Percentiles rank a stretch among this genome's conserved stretches.
These are phyloP conservation scores for Vanrija sp. DNA, from an alignment of 1,284 basidiomycete species.

Conservation along the genomic window DNA sequence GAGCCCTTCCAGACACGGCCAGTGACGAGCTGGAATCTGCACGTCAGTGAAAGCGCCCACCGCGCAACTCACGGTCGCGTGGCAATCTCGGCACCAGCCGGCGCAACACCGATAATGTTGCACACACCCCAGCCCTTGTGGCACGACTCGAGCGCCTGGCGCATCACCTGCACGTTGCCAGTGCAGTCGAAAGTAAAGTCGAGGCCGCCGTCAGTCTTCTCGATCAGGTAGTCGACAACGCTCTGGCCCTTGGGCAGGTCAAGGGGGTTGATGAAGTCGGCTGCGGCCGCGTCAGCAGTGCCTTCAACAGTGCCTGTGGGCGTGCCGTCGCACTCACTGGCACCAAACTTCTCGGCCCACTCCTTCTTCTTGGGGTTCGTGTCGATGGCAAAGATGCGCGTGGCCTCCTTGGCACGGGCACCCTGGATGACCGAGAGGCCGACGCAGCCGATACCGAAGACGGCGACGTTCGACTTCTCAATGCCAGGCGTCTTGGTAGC, in stretches of 20 bases:
- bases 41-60: not conserved
- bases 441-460: conserved; percentile 95
- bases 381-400: conserved; percentile 89
- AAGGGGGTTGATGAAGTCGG: conserved; percentile 86
- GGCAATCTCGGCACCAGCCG: conserved; percentile 95
- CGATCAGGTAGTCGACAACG: conserved; percentile 84
- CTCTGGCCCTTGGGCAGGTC: conserved; percentile 69
- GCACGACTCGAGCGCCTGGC: conserved; percentile 89
- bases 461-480: conserved; percentile 79
- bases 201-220: conserved; percentile 92
- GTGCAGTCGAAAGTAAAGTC: conserved; percentile 98
- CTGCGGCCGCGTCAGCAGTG: conserved; percentile 20
- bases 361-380: conserved; percentile 78
- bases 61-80: conserved; percentile 70
- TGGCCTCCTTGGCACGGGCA: conserved; percentile 70
- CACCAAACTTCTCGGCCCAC: conserved; percentile 92
- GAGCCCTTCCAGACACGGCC: conserved; percentile 93
- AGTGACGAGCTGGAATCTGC: conserved; percentile 68
- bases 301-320: too few relatives aligned
- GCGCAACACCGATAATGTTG: conserved; percentile 89
- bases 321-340: conserved; percentile 55
- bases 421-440: conserved; percentile 90
- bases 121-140: conserved; percentile 99
- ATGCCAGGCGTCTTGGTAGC: conserved; percentile 54
- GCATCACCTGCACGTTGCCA: conserved; percentile 94